Conservation (phyloP, 306 rosid species). For the Cajanus cajan region DNA sequence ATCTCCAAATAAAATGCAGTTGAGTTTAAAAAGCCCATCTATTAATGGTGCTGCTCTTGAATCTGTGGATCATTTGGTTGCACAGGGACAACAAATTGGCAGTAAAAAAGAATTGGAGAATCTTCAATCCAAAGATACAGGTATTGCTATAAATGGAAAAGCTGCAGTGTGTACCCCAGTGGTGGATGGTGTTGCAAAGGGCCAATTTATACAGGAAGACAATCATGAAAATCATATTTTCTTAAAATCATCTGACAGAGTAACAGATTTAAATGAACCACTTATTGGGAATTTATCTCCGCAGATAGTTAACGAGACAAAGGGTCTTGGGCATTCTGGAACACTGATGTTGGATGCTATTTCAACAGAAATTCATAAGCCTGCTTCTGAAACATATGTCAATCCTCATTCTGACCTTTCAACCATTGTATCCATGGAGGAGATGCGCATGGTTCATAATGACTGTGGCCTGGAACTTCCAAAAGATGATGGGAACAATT, state of each 20-base stretch:
- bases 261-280: slow-evolving; percentile 25
- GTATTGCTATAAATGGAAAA: slow-evolving; percentile 30
- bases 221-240: slow-evolving; percentile 4
- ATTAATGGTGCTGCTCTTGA: slow-evolving; percentile 35
- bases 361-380: slow-evolving; percentile 19
- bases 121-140: slow-evolving; percentile 22
- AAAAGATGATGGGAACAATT: slow-evolving; percentile 40
- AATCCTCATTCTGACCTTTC: slow-evolving; percentile 29
- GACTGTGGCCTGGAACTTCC: slow-evolving; percentile 55
- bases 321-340: slow-evolving; percentile 27
- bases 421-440: slow-evolving; percentile 45
- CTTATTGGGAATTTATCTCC: slow-evolving; percentile 34
- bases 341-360: slow-evolving; percentile 22
- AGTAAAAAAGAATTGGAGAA: slow-evolving; percentile 24
- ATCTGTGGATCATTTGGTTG: slow-evolving; percentile 29
- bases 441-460: slow-evolving; percentile 56
- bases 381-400: slow-evolving; percentile 35
- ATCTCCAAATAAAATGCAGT: slow-evolving; percentile 30
- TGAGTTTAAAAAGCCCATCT: slow-evolving; percentile 31
- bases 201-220: slow-evolving; percentile 34
- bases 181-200: slow-evolving; percentile 29
- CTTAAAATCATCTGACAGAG: slow-evolving; percentile 22
- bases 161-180: slow-evolving; percentile 17
- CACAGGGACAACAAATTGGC: slow-evolving; percentile 26
- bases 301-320: slow-evolving; percentile 20